Conservation (phyloP, 768 basidiomycete genomes). For the Trametes villosa region DNA sequence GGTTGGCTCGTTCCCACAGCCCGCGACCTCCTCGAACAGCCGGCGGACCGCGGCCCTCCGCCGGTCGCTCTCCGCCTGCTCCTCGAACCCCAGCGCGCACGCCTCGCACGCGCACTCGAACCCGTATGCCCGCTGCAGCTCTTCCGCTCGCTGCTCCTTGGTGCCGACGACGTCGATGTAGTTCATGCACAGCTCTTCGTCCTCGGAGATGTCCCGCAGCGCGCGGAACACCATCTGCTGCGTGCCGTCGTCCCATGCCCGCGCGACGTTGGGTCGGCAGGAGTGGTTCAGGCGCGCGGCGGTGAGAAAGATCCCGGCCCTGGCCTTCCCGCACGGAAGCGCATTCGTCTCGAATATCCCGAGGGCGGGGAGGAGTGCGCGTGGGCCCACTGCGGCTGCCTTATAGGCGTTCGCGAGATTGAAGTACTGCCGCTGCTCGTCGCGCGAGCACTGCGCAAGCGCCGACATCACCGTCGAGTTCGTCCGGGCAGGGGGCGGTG, state of each 20-base stretch:
- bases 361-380: conserved; percentile 28
- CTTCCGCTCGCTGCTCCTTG: conserved; percentile 22
- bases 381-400: conserved; percentile 2
- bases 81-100: conserved; percentile 27
- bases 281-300: conserved; percentile 36
- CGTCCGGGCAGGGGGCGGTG: conserved; percentile 13
- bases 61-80: conserved; percentile 27
- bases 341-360: conserved; percentile 38
- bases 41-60: conserved; percentile 25
- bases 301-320: conserved; percentile 34
- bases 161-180: conserved; percentile 29
- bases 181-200: conserved; percentile 38
- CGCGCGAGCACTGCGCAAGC: conserved; percentile 28
- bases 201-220: conserved; percentile 29
- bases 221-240: conserved; percentile 33
- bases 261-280: conserved; percentile 36
- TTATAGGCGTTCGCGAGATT: conserved; percentile 30
- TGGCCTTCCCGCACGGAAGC: conserved; percentile 24
- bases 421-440: conserved; percentile 35
- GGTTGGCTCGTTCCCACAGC: conserved; percentile 28
- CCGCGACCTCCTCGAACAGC: conserved; percentile 30
- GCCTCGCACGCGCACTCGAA: conserved; percentile 33
- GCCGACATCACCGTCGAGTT: conserved; percentile 31
- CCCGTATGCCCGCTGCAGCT: conserved; percentile 24
- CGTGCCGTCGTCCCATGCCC: conserved; percentile 30